Evolutionary conservation across 257 asterid species (phyloP).

Genomic region (Solanum neorickii): DNA sequence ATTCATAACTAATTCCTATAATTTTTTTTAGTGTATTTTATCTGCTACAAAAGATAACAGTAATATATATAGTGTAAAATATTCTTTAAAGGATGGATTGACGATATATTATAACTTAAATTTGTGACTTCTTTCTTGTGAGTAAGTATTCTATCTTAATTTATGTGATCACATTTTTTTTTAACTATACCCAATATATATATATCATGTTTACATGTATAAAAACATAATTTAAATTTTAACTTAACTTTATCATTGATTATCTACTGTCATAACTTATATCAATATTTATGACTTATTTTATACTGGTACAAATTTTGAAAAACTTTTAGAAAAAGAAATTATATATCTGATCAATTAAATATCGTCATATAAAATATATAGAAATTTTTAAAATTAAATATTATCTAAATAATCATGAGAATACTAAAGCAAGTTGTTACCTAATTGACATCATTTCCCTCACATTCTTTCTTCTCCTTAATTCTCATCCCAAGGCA

Average conservation of each 20-base stretch:
- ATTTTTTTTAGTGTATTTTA: background rate
- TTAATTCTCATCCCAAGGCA: constrained; percentile 43
- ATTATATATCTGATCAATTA: background rate
- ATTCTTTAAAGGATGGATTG: background rate
- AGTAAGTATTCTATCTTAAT: background rate
- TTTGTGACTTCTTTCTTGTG: background rate
- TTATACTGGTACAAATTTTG: background rate
- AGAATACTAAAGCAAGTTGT: constrained; percentile 57
- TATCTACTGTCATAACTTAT: background rate
- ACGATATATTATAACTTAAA: background rate
- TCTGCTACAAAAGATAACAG: background rate
- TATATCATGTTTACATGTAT: background rate
- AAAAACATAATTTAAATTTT: background rate
- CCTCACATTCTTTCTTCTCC: constrained; percentile 56
- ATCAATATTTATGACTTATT: background rate
- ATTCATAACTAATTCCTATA: background rate
- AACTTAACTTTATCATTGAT: background rate
- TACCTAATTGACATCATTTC: constrained; percentile 49
- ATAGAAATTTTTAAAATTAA: background rate
- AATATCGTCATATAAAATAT: background rate
- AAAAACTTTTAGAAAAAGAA: background rate
- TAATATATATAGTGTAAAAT: background rate
- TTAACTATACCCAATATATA: background rate
- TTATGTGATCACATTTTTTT: background rate
- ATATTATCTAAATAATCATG: constrained; percentile 48